phyloP scores from a whole-genome alignment of 805 yeast species.

The Cyberlindnera maclurae region DNA sequence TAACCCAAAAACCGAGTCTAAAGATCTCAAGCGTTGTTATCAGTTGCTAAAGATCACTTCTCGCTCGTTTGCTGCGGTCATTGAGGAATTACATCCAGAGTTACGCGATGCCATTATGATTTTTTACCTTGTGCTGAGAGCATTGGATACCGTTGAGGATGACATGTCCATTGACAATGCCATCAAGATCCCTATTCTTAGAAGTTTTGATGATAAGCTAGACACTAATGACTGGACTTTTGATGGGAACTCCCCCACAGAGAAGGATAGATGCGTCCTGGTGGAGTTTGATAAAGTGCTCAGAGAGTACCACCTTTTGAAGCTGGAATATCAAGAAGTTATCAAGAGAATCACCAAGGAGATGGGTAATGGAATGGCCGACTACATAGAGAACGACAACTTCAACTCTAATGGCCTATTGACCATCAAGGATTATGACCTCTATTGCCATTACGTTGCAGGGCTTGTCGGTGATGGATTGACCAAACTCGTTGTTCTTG shows the following conservation, averaged over 20 bases:
- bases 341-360: conserved; percentile 67
- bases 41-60: conserved; percentile 63
- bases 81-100: conserved; percentile 85
- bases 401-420: conserved; percentile 74
- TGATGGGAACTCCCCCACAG: conserved; percentile 64
- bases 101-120: conserved; percentile 73
- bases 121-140: conserved; percentile 81
- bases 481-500: conserved; percentile 72
- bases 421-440: conserved; percentile 75
- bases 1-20: conserved; percentile 29
- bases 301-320: conserved; percentile 63
- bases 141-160: conserved; percentile 93
- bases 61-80: conserved; percentile 91
- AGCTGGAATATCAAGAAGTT: conserved; percentile 70
- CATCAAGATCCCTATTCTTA: conserved; percentile 66
- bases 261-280: conserved; percentile 74
- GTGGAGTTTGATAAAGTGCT: conserved; percentile 71
- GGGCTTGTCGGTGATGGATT: conserved; percentile 97
- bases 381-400: conserved; percentile 70
- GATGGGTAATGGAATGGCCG: conserved; percentile 99
- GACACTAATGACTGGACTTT: conserved; percentile 72
- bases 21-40: conserved; percentile 57
- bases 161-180: conserved; percentile 80
- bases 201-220: conserved; percentile 60
- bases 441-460: conserved; percentile 95